Base-by-base conservation (phyloP, 345 rosid species). In the Eucalyptus virginea region DNA sequence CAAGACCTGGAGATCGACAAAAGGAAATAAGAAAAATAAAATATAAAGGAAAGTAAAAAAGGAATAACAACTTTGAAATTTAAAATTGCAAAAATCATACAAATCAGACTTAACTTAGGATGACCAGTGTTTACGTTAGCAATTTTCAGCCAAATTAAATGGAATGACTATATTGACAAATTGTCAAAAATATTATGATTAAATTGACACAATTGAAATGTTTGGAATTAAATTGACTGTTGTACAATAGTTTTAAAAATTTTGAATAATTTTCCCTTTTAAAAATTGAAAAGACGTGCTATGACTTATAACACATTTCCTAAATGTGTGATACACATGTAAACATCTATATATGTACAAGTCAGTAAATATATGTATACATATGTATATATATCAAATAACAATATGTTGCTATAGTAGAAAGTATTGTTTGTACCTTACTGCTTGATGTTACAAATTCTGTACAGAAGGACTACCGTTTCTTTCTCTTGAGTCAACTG, bases 101-200 rank as follows among this genome's bases (percentile, higher is more conserved):
- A n/a, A 4, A 17, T 65, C 3, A n/a, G 3, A 23, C 12, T 56
- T 21, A 21, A 21, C 13, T 24, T 56, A 56, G 28, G 30, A 56
- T 2, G 6, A 23, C 2, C 2, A 1, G 3, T 0, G 3, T 56
- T 56, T 56, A 23, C 1, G 17, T 30, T 1, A 65, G 1, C 3
- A 32, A 65, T 65, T 65, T 65, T 65, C 2, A 8, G 3, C 9
- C 3, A 65, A 65, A 65, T 65, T n/a, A 7, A 2, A 5, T 2
- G 0, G 18, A 65, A 65, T 7, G 19, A 65, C 3, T n/a, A 15
- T 17, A 65, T 65, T 16, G 6, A 4, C 10, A 65, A 65, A 65
- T 6, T 4, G 1, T 7, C 0, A 30, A 30, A 65, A 14, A 0
- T 32, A n/a, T 65, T 65, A 15, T 1, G 9, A 65, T n/a, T 62